phyloP scores from a whole-genome alignment of 305 asterid species.

The Fraxinus floribunda region DNA sequence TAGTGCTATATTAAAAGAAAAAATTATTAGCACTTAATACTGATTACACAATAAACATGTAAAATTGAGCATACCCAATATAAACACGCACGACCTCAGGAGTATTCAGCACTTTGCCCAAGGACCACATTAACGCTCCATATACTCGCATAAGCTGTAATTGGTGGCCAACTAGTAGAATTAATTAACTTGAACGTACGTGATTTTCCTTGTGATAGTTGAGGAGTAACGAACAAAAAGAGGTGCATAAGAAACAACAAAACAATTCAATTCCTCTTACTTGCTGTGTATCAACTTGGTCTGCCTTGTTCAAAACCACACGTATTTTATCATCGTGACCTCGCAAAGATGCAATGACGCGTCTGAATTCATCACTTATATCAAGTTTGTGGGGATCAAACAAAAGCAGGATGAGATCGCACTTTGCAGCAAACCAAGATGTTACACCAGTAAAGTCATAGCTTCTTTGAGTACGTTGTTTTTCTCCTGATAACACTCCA shows the following conservation, averaged over 20 bases:
- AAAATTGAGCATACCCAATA: constrained; percentile 62
- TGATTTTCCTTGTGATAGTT: neutral
- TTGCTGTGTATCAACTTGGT: constrained; percentile 92
- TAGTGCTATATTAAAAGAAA: neutral
- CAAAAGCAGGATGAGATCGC: constrained; percentile 82
- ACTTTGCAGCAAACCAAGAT: constrained; percentile 92
- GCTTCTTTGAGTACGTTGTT: constrained; percentile 92
- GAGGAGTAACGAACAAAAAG: constrained; percentile 12
- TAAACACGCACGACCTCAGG: constrained; percentile 91
- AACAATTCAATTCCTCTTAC: constrained; percentile 32
- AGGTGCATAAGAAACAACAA: constrained; percentile 9
- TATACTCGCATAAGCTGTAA: constrained; percentile 96
- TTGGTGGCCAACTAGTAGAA: constrained; percentile 15
- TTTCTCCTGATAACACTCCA: constrained; percentile 91
- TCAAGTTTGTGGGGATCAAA: constrained; percentile 98
- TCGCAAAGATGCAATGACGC: constrained; percentile 82
- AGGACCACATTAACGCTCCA: constrained; percentile 99
- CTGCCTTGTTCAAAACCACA: constrained; percentile 86
- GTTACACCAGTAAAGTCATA: constrained; percentile 97
- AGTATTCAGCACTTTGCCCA: constrained; percentile 91
- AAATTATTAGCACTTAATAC: neutral
- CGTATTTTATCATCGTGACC: constrained; percentile 98
- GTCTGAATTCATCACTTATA: constrained; percentile 79
- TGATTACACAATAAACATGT: neutral
- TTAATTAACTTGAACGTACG: constrained; percentile 6